Conservation (phyloP, 2,329 filamentous ascomycete genomes). For the Chalaropsis ovoidea region DNA sequence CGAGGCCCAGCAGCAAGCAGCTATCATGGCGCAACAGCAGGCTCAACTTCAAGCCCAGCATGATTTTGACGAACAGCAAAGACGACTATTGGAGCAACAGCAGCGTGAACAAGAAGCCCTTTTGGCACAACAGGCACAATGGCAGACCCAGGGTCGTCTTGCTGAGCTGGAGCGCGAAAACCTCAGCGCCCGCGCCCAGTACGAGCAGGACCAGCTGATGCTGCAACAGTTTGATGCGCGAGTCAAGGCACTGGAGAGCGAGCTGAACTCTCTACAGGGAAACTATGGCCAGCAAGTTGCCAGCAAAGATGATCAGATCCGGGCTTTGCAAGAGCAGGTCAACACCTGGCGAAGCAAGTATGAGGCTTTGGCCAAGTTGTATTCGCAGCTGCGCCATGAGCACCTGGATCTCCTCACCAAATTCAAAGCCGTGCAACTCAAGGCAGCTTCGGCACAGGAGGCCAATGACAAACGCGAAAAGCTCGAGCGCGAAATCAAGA, state of each 20-base stretch:
- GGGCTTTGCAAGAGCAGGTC: constrained; percentile 86
- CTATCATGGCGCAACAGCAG: constrained; percentile 70
- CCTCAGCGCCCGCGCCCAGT: constrained; percentile 83
- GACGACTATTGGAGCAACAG: constrained; percentile 77
- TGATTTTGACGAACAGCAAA: constrained; percentile 95
- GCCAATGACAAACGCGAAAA: constrained; percentile 92
- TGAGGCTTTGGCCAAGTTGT: constrained; percentile 89
- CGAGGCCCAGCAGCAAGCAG: constrained; percentile 74
- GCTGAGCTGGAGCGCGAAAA: constrained; percentile 95
- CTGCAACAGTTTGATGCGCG: constrained; percentile 91
- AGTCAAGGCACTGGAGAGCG: constrained; percentile 83
- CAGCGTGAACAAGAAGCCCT: constrained; percentile 83
- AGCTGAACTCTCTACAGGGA: constrained; percentile 69
- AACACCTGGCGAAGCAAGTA: constrained; percentile 98
- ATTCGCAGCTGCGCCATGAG: constrained; percentile 89
- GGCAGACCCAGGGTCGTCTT: constrained; percentile 90
- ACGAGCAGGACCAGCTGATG: constrained; percentile 94
- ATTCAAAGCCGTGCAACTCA: constrained; percentile 91
- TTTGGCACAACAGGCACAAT: constrained; percentile 75
- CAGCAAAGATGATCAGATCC: constrained; percentile 91
- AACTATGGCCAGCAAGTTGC: constrained; percentile 76
- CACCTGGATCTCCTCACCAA: constrained; percentile 91
- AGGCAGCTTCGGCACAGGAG: constrained; percentile 93
- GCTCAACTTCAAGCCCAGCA: constrained; percentile 75
- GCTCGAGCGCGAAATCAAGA: constrained; percentile 94